Percentiles rank a stretch among this genome's conserved stretches.
Evolutionary conservation across 345 rosid species (phyloP).

Genomic region (Linum usitatissimum): DNA sequence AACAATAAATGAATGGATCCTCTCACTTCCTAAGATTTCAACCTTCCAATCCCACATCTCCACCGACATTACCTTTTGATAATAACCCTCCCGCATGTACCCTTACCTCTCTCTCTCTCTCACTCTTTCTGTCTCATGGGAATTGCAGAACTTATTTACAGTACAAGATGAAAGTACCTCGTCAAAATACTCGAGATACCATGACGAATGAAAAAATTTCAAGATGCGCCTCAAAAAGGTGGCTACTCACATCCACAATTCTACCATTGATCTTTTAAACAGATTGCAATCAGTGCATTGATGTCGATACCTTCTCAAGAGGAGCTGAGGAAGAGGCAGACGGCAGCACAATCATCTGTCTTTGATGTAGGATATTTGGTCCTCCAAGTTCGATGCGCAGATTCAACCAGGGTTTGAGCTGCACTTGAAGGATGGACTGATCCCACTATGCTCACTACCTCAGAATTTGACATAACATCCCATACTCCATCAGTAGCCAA

Average conservation of each 20-base stretch:
- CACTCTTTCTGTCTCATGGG: neutral
- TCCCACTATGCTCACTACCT: slow-evolving; percentile 71
- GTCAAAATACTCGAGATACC: neutral
- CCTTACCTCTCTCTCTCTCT: neutral
- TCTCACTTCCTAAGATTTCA: no score
- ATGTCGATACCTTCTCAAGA: slow-evolving; percentile 16
- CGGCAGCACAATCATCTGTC: slow-evolving; percentile 93
- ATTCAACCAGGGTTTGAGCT: slow-evolving; percentile 70
- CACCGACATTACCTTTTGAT: neutral
- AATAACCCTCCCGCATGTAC: neutral
- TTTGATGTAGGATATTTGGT: slow-evolving; percentile 84
- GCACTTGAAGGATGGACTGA: slow-evolving; percentile 59
- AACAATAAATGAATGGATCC: neutral
- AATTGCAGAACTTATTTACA: neutral
- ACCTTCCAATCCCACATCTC: neutral
- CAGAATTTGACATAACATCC: slow-evolving; percentile 91
- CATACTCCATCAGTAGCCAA: slow-evolving; percentile 99
- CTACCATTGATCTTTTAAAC: neutral
- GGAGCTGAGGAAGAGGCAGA: slow-evolving; percentile 76
- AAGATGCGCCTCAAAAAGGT: neutral
- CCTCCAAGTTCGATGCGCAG: slow-evolving; percentile 89
- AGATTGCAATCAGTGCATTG: neutral
- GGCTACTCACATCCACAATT: neutral
- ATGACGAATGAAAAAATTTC: neutral
- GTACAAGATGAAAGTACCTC: neutral